Evolutionary conservation across 257 asterid species (phyloP).

Genomic region (Osmanthus fragrans): DNA sequence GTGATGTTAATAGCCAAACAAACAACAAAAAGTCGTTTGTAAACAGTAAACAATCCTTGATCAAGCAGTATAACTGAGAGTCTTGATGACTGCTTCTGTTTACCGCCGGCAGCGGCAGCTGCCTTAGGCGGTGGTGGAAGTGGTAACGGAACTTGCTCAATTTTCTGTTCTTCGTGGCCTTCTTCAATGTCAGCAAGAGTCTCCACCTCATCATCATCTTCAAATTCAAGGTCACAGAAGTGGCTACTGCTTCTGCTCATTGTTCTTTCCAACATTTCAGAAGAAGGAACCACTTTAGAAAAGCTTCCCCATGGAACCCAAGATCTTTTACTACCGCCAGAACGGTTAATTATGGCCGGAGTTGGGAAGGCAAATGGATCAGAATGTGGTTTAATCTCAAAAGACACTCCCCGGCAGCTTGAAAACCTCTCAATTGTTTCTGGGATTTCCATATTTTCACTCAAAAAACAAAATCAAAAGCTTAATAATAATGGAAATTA

Average conservation of each 20-base stretch:
- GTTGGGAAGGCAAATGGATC: conserved; percentile 42
- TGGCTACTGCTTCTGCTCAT: conserved; percentile 70
- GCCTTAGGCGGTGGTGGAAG: conserved; percentile 19
- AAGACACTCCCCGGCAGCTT: conserved; percentile 80
- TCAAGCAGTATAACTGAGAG: conserved; percentile 69
- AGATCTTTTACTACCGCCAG: conserved; percentile 23
- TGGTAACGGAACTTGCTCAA: conserved; percentile 6
- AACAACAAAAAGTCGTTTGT: conserved; percentile 59
- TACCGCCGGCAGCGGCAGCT: neutral
- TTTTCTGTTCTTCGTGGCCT: conserved; percentile 32
- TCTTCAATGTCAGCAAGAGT: conserved; percentile 48
- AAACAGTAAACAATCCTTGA: conserved; percentile 76
- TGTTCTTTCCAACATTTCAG: conserved; percentile 43
- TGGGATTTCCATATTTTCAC: conserved; percentile 33
- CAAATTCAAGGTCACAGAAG: conserved; percentile 59
- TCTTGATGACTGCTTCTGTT: conserved; percentile 32
- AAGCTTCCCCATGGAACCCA: conserved; percentile 56
- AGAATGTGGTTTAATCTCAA: conserved; percentile 64
- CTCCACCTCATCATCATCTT: conserved; percentile 18
- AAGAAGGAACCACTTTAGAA: conserved; percentile 38
- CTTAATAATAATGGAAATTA: neutral
- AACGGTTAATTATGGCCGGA: conserved; percentile 1
- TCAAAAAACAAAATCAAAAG: neutral
- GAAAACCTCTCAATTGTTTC: conserved; percentile 46
- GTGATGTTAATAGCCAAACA: conserved; percentile 45